Conservation (phyloP, 2,329 filamentous ascomycete genomes). For the Pestalotiopsis sp. region DNA sequence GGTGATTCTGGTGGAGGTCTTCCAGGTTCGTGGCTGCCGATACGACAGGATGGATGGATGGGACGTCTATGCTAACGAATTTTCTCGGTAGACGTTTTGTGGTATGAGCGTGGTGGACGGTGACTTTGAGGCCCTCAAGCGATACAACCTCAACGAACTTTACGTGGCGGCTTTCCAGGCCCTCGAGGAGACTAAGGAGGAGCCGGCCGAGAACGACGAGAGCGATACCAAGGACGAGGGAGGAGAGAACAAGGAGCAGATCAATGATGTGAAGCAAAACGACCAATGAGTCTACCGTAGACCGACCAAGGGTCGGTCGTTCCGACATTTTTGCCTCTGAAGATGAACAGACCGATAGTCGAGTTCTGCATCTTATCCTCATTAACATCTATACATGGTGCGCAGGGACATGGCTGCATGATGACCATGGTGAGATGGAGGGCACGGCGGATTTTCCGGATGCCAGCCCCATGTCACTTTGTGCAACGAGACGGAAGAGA, state of each 20-base stretch:
- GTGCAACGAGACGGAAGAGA: background rate
- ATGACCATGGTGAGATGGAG: too few relatives aligned
- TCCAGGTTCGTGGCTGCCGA: constrained; percentile 59
- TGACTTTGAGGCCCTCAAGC: constrained; percentile 75
- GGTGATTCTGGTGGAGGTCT: constrained; percentile 79
- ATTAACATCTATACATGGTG: too few relatives aligned
- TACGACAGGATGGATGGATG: background rate
- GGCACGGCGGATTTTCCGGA: too few relatives aligned
- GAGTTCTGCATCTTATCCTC: too few relatives aligned
- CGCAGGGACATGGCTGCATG: too few relatives aligned
- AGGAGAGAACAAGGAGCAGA: background rate
- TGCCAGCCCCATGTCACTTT: too few relatives aligned
- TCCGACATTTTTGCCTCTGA: background rate
- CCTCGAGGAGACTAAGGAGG: constrained; percentile 16
- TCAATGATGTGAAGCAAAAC: background rate
- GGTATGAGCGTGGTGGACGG: constrained; percentile 79
- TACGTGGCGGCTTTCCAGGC: constrained; percentile 46
- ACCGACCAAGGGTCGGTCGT: background rate
- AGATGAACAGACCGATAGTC: background rate
- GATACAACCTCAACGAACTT: constrained; percentile 78
- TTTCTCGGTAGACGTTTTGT: constrained; percentile 64
- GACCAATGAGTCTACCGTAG: background rate
- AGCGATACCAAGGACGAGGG: background rate
- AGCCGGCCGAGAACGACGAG: constrained; percentile 10
- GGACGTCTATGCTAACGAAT: constrained; percentile 17